Evolutionary conservation across 176 grass and related monocot genomes (phyloP).

Genomic region (Cocos nucifera): DNA sequence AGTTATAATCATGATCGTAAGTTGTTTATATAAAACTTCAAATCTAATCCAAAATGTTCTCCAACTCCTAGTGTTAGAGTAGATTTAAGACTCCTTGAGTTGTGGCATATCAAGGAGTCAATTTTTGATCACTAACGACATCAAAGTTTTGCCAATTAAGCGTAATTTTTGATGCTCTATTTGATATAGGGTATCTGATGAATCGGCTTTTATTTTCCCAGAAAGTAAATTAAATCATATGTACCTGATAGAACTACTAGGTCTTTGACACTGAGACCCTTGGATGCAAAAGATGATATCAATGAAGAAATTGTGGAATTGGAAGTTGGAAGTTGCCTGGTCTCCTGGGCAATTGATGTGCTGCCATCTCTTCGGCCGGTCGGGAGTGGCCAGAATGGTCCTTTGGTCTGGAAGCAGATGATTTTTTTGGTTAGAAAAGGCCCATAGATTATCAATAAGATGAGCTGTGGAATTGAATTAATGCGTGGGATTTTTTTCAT

Average conservation of each 20-base stretch:
- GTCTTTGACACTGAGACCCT: slow-evolving; percentile 73
- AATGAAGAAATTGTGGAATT: slow-evolving; percentile 46
- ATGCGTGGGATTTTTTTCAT: background rate
- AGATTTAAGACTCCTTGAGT: too few species aligned
- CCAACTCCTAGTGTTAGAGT: too few species aligned
- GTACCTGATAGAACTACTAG: slow-evolving; percentile 76
- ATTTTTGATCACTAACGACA: background rate
- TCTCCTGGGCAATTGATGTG: slow-evolving; percentile 45
- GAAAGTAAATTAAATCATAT: background rate
- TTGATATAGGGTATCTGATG: too few species aligned
- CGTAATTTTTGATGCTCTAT: background rate
- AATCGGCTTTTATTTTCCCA: too few species aligned
- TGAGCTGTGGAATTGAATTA: background rate
- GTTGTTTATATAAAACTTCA: too few species aligned
- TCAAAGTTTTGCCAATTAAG: too few species aligned
- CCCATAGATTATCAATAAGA: background rate
- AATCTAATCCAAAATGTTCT: too few species aligned
- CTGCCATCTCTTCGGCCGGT: slow-evolving; percentile 58
- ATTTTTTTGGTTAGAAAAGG: background rate
- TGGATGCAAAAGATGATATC: slow-evolving; percentile 40
- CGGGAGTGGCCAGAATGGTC: slow-evolving; percentile 51
- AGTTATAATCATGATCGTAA: background rate
- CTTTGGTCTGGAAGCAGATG: slow-evolving; percentile 47
- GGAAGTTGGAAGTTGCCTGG: slow-evolving; percentile 45
- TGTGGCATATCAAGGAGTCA: background rate